phyloP scores from a whole-genome alignment of 768 basidiomycete species.

The Trametopsis cervina region DNA sequence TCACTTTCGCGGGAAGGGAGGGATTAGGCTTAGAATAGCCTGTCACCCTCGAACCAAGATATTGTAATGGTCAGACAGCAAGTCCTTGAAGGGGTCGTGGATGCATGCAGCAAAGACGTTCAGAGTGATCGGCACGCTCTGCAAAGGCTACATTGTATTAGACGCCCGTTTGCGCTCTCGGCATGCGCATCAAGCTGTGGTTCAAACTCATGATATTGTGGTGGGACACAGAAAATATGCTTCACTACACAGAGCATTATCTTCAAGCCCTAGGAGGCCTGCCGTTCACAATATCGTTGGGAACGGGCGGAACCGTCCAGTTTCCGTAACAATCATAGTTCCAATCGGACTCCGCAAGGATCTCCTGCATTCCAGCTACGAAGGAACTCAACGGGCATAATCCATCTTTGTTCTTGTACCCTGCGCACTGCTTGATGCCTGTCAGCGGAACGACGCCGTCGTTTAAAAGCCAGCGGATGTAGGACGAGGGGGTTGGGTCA shows the following conservation, averaged over 20 bases:
- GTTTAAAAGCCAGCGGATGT: conserved; percentile 82
- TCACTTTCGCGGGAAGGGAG: no score
- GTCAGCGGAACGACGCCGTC: conserved; percentile 81
- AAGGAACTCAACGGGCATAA: conserved; percentile 74
- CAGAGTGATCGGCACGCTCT: no score
- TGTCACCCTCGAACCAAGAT: no score
- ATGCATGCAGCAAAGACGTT: no score
- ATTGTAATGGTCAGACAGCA: no score
- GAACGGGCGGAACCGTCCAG: conserved; percentile 53
- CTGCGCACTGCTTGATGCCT: conserved; percentile 65
- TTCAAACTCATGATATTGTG: background rate
- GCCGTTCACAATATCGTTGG: background rate
- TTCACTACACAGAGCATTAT: no score
- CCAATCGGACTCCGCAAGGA: conserved; percentile 64
- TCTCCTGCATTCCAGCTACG: conserved; percentile 58
- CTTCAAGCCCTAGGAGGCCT: background rate
- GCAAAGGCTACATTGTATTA: no score
- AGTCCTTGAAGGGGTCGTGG: no score
- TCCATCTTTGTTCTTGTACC: conserved; percentile 51
- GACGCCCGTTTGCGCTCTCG: conserved; percentile 13
- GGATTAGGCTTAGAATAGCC: no score
- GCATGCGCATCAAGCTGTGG: background rate
- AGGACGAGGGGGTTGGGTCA: conserved; percentile 26
- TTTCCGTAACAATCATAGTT: conserved; percentile 65
- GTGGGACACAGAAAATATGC: no score